A percentile compares a stretch with the other conserved stretches of the same genome.
Evolutionary conservation across 768 basidiomycete genomes (phyloP).

Genomic region (Steccherinum ochraceum): DNA sequence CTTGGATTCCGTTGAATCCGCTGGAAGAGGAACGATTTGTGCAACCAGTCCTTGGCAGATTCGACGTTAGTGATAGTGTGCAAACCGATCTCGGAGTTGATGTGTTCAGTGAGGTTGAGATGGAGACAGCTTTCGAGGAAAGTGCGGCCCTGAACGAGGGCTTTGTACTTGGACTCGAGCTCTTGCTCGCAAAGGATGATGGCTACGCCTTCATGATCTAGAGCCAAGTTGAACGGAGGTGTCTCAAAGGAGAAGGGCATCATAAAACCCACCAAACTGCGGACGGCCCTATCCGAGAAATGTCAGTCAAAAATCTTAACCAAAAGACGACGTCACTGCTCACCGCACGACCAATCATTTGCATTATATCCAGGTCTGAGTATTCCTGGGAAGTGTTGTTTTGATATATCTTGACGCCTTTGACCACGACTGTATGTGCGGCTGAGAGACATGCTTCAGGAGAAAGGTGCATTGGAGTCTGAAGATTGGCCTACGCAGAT

Average conservation of each 20-base stretch:
- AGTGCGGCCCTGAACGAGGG: constrained; percentile 63
- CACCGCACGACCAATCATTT: constrained; percentile 95
- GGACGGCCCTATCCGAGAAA: constrained; percentile 62
- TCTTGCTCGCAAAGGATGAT: constrained; percentile 77
- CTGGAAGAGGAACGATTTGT: constrained; percentile 79
- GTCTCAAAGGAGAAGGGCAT: no score
- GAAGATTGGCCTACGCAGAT: constrained; percentile 87
- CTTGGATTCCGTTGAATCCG: constrained; percentile 79
- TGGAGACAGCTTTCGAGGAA: constrained; percentile 85
- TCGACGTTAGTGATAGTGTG: constrained; percentile 68
- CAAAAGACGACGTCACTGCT: constrained; percentile 16
- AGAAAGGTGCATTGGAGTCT: constrained; percentile 5
- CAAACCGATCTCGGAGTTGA: constrained; percentile 91
- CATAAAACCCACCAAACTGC: constrained; percentile 62
- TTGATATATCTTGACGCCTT: constrained; percentile 79
- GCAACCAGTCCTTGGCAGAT: constrained; percentile 78
- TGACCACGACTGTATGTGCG: constrained; percentile 90
- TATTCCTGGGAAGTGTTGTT: constrained; percentile 71
- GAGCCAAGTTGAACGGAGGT: no score
- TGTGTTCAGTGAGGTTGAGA: constrained; percentile 76
- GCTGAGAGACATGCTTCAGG: constrained; percentile 37
- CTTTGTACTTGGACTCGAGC: constrained; percentile 65
- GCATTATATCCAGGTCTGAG: constrained; percentile 87
- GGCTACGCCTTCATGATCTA: constrained; percentile 79
- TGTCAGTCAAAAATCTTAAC: not conserved